Evolutionary conservation across 371 early-diverging fungal species (phyloP).

Genomic region (Mortierella sp.): DNA sequence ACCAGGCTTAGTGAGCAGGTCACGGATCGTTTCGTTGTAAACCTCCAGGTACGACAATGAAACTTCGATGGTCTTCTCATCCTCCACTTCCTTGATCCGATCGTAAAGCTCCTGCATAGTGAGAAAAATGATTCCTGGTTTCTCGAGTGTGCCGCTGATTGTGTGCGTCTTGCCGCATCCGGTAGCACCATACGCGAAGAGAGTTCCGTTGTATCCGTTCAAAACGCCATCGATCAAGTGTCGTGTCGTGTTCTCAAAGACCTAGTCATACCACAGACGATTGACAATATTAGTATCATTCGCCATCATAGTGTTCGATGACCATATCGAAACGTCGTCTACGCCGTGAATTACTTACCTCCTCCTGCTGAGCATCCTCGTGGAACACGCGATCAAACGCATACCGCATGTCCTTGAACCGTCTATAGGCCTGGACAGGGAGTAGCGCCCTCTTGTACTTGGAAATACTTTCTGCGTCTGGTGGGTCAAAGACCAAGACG

Average conservation of each 20-base stretch:
- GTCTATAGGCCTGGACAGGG: constrained; percentile 42
- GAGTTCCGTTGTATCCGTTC: constrained; percentile 77
- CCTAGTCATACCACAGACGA: constrained; percentile 20
- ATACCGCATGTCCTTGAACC: constrained; percentile 63
- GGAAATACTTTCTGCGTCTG: constrained; percentile 60
- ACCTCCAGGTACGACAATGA: constrained; percentile 93
- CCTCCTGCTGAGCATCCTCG: constrained; percentile 67
- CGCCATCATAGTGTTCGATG: not conserved
- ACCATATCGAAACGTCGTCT: not conserved
- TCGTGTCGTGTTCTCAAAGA: constrained; percentile 68
- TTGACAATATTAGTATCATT: not conserved
- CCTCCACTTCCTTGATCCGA: constrained; percentile 63
- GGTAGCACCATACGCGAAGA: constrained; percentile 88
- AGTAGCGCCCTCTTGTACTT: constrained; percentile 40
- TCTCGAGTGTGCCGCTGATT: constrained; percentile 72
- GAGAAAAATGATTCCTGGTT: constrained; percentile 82
- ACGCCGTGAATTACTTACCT: constrained; percentile 32
- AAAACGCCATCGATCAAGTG: constrained; percentile 66
- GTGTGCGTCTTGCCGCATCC: constrained; percentile 88
- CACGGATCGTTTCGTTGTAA: constrained; percentile 96
- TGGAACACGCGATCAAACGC: constrained; percentile 74
- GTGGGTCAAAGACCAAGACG: constrained; percentile 76
- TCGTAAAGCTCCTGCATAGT: constrained; percentile 83
- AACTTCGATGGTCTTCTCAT: constrained; percentile 65
- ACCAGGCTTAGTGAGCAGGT: constrained; percentile 71